Percentiles rank a stretch among this genome's conserved stretches.
Conservation (phyloP, 495 filamentous ascomycete genomes). For the Aspergillus campestris region DNA sequence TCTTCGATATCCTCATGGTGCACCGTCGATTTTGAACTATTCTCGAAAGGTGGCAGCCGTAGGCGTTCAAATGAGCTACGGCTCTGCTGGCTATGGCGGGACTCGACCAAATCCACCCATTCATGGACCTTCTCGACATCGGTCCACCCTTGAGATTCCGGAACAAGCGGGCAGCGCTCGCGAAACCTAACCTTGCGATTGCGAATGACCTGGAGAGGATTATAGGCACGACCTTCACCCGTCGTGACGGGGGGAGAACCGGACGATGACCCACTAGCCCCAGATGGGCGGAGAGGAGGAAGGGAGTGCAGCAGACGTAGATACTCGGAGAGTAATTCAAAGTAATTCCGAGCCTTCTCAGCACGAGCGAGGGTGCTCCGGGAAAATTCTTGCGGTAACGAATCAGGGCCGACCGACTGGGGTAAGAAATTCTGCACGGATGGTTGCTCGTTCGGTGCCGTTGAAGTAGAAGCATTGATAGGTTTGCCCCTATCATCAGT, state of each 20-base stretch:
- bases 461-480: background rate
- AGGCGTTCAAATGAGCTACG: constrained; percentile 42
- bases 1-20: constrained; percentile 14
- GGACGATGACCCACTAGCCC: background rate
- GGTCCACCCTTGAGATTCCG: constrained; percentile 65
- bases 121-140: constrained; percentile 57
- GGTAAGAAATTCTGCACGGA: constrained; percentile 26
- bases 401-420: constrained; percentile 19
- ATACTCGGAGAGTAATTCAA: constrained; percentile 77
- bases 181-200: constrained; percentile 73
- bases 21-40: constrained; percentile 11
- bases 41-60: constrained; percentile 47
- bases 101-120: constrained; percentile 66
- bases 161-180: constrained; percentile 60
- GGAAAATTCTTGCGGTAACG: constrained; percentile 56
- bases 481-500: constrained; percentile 7
- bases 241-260: background rate
- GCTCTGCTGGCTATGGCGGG: constrained; percentile 30
- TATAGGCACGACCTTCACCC: constrained; percentile 55
- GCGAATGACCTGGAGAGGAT: constrained; percentile 80
- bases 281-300: constrained; percentile 46
- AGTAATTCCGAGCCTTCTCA: constrained; percentile 66
- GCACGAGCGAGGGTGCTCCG: constrained; percentile 68
- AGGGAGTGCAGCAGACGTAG: constrained; percentile 65
- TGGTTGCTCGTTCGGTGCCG: constrained; percentile 6